Base-by-base conservation (phyloP, 805 yeast genomes). In the Ogataea nakhonphanomensis region DNA sequence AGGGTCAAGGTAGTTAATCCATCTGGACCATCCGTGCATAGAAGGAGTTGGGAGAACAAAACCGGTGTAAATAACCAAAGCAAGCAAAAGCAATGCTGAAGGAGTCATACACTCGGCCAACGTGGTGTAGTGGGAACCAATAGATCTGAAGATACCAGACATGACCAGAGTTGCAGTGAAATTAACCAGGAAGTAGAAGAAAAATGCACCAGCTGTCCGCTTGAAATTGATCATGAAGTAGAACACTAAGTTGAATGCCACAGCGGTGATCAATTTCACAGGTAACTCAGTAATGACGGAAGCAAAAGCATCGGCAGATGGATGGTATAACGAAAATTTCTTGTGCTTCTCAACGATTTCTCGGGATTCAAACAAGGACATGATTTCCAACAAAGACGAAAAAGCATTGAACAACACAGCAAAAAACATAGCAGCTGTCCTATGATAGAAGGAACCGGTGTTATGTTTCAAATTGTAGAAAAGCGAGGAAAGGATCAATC, bases 351-450 rank as follows among this genome's bases (percentile, higher is more conserved):
- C 80, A 25, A 76, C 74, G 41, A 76, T 71, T 7, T 73, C 71
- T 56, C 79, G 66, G 17, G 77, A 69, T 51, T 75, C 79, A 52
- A 66, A 78, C 24, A 76, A 50, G 2, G 76, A 55, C 56, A 74
- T 63, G 42, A 79, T 69, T 58, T 79, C 85, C 55, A 78, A 65
- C 49, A 79, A 52, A 20, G 81, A 78, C 8, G 79, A 65, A 51
- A 79, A 74, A 15, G 82, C 78, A 55, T 78, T 78, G 59, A 77
- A 78, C 50, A 79, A 62, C 29, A 75, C 68, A 22, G 82, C 79
- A 54, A 79, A 79, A 64, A 82, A 83, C 69, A 83, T 65, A 21
- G 79, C 71, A 25, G 84, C 78, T 48, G 79, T 73, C 55, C 87
- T 64, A 50, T 60, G 65, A 54, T 69, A 76, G 49, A 78, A 73